Evolutionary conservation across 192 early-diverging fungal genomes (phyloP), one percentile per base, ranked within the genome.

Genomic region (Chytriomyces sp.): DNA sequence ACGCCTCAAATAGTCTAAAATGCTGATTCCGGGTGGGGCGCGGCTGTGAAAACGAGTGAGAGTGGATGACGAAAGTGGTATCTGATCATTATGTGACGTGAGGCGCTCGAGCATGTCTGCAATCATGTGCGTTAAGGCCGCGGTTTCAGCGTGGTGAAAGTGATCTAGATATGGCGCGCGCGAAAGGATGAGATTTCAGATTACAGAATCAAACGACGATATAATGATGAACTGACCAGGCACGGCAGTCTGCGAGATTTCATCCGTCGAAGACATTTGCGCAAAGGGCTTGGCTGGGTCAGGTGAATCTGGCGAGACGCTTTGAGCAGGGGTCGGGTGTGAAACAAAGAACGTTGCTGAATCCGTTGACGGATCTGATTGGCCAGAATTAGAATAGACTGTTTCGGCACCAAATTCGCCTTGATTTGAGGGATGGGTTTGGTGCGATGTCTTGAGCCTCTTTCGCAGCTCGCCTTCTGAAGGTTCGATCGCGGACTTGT

Each of bases 21-120:
- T 88, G 20, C 90, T 88, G 67, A 99, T 98, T 68, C 86, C 84
- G 23, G 97, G 96, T 35, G 94, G 88, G 7, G 93, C 93, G 59
- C 97, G 91, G 23, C 95, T 96, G 77, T 99, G 97, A 77, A 99
- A 99, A 47, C 96, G 92, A 0, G 97, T 97, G 23, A 97, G 86
- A 61, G 91, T 88, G 63, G 81, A 64, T 6, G 74, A 64, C 0
- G 88, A 87, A 8, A 87, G 75, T 13, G 84, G 84, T n/a, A 93
- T 88, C 59, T 86, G 85, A 76, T 93, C 92, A 77, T 93, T 93
- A 80, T 92, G 87, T 20, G 85, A 64, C 1, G 90, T 89, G 1
- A 92, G 85, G 35, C 82, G 66, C n/a, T 76, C 64, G 18, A 88
- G 72, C 86, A 88, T 86, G 61, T 82, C 86, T 6, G 78, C 80